Evolutionary conservation across 768 basidiomycete genomes (phyloP), one percentile per base, ranked within the genome.

Genomic region (Termitomyces sp.): DNA sequence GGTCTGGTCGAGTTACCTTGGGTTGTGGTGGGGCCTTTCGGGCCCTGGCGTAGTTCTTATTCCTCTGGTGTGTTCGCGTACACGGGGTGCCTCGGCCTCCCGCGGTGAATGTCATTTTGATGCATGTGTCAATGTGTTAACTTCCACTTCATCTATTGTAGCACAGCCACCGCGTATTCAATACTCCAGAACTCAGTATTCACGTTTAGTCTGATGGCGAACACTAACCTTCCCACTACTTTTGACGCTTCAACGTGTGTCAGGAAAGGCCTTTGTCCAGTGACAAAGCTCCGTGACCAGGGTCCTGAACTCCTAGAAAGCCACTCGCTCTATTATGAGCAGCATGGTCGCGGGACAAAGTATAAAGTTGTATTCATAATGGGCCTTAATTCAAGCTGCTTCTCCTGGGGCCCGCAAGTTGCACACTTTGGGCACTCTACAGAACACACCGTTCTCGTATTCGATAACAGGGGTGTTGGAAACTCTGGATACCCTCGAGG

Each of bases 401-500:
- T 84, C 62, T 75, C 76, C 1, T 90, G 87, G 90, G 64, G 66
- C 0, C 63, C 71, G 0, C 88, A 92, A 65, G 85, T 92, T 2
- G 66, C 76, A 4, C 74, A 86, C 64, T 90, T 93, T 60, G 74
- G 77, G 8, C 68, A 64, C n/a, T 66, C 76, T 15, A 69, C 73
- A 12, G 71, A 81, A 32, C 87, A 85, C 62, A 77, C 82, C 0
- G 71, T 81, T 12, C 73, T 93, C 2, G 87, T 90, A 5, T 91
- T 93, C 64, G 91, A 93, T 68, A 92, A 93, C 66, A 79, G 91
- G 35, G 91, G 91, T 1, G 88, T 88, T 6, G 91, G 91, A 7
- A 80, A 89, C 66, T 88, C 85, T 30, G 80, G 76, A 4, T 74
- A 81, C 41, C 90, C 90, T 0, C 68, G 74, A 43, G 91, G 90